phyloP scores from a whole-genome alignment of 2,329 filamentous ascomycete species.

The Ophiostoma montium region DNA sequence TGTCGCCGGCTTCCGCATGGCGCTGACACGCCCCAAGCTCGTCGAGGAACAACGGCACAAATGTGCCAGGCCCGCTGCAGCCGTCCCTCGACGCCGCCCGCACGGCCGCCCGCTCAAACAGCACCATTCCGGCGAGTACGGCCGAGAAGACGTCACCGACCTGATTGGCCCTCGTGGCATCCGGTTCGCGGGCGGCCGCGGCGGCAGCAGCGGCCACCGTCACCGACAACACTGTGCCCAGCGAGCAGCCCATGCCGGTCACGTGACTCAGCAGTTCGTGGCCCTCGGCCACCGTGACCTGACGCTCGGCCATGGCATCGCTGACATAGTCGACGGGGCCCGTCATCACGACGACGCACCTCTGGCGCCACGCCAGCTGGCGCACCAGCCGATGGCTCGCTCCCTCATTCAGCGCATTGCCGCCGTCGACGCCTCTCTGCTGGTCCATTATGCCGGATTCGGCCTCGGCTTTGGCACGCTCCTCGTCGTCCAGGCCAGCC shows the following conservation, averaged over 20 bases:
- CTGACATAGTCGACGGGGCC: conserved; percentile 64
- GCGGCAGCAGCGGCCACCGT: conserved; percentile 49
- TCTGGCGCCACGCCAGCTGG: conserved; percentile 51
- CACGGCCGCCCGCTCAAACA: conserved; percentile 66
- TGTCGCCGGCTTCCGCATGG: conserved; percentile 8
- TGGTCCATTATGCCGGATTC: conserved; percentile 24
- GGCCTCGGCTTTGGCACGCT: conserved; percentile 6
- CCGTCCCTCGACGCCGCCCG: conserved; percentile 46
- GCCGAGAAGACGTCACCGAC: conserved; percentile 51
- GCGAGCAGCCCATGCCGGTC: conserved; percentile 71
- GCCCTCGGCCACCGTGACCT: conserved; percentile 60
- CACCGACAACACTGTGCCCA: conserved; percentile 70
- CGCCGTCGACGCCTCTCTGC: conserved; percentile 78
- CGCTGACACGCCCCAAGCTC: conserved; percentile 34
- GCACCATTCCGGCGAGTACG: conserved; percentile 55
- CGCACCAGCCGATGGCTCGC: conserved; percentile 47
- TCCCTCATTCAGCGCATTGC: conserved; percentile 33
- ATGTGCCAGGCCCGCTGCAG: conserved; percentile 70
- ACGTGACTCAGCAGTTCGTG: conserved; percentile 55
- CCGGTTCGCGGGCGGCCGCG: neutral
- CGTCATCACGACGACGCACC: conserved; percentile 68
- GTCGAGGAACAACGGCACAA: conserved; percentile 76
- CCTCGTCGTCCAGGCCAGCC: conserved; percentile 19
- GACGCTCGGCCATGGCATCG: conserved; percentile 46
- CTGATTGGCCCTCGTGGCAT: neutral